Base-by-base conservation (phyloP, 2,329 filamentous ascomycete species). In the Fulvia fulva region DNA sequence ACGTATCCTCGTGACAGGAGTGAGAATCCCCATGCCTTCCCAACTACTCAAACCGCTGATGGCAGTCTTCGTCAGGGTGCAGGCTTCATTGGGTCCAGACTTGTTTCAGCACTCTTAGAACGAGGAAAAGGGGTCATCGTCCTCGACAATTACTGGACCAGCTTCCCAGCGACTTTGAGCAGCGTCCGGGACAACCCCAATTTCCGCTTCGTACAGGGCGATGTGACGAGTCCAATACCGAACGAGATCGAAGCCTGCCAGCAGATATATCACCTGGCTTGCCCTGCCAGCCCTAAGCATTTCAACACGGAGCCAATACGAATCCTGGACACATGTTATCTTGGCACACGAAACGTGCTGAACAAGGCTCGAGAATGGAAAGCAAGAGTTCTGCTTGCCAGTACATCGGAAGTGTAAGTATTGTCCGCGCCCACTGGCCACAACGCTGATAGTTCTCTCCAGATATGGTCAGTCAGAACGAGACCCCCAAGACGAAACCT, bases 291-390 rank as follows among this genome's bases (percentile, higher is more conserved):
- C 45, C 53, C 53, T 23, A 56, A 50, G 28, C 53, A 56, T 19
- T 56, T 56, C 45, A 7, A 7, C 26, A 22, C 16, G 19, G n/a
- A 37, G n/a, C 45, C 45, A 7, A 45, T 44, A 14, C 3, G 23
- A 21, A 56, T 56, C 46, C 53, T 56, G n/a, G 25, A 50, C n/a
- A 56, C 53, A n/a, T 56, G 45, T 45, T 56, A 56, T 45, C 19
- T 41, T 2, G 53, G 53, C 22, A 56, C 53, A 23, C n/a, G 28
- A 22, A 56, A 56, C 28, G 30, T 45, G 6, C 32, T 56, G 22
- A 45, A 50, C 11, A 22, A 37, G 4, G 53, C 53, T 41, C 44
- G 30, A 21, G 23, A 41, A 19, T 50, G 45, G 44, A 56, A 51
- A 14, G 45, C 28, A 12, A 45, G 53, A 14, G 32, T 56, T 8